Evolutionary conservation across 1,284 basidiomycete genomes (phyloP), one percentile per base, ranked within the genome.

Genomic region (Cryptococcus sp.): DNA sequence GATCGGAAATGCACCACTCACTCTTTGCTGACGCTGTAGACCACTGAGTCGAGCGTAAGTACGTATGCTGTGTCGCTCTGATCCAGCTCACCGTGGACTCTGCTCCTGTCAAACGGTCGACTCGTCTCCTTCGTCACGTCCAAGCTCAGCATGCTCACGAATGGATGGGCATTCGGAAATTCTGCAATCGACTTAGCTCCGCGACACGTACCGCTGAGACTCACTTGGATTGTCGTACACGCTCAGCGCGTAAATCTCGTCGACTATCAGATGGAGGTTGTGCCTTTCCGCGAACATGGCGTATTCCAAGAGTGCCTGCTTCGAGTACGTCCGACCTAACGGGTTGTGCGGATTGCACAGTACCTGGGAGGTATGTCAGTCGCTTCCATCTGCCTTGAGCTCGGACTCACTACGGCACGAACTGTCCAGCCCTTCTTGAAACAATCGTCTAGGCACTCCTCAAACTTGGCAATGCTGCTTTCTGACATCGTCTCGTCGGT

Each of bases 261-360:
- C 76, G 3, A 59, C 63, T 19, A 80, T 67, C 35, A 78, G 67
- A 53, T 74, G 78, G 3, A 80, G 59, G 56, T 76, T 69, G 56
- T 75, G 69, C 53, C 70, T 65, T 56, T 80, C 70, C 42, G 75
- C 76, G 50, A 80, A 77, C 0, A 62, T 59, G 41, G 67, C 69
- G 58, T 79, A 78, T 17, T 61, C 78, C 4, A 78, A 57, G 1
- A 80, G 67, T 6, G 74, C 73, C 22, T 76, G 69, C n/a, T 67
- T 69, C 0, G 73, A 56, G 61, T 78, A 69, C 2, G 69, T 68
- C 38, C 68, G 54, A 35, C 72, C 78, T 0, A 75, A 66, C 3
- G 77, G 78, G 59, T 80, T 80, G 54, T 77, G 73, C 8, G 78
- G 77, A 53, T 78, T 79, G 50, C 70, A 73, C 0, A 78, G 57